Base-by-base conservation (phyloP, 345 rosid species). In the Lepidium didymum region DNA sequence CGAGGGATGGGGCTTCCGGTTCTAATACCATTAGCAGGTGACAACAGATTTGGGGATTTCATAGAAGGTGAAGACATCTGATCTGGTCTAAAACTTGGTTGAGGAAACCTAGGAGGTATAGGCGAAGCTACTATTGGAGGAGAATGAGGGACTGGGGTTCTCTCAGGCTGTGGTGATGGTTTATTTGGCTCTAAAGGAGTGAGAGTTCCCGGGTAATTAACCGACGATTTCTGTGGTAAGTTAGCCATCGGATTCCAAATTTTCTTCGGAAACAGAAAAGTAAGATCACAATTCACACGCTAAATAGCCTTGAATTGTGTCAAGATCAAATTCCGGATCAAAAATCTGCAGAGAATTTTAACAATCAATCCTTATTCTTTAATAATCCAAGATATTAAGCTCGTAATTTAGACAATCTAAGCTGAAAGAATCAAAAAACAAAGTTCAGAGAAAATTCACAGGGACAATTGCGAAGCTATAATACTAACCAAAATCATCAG, bases 1-100 rank as follows among this genome's bases (percentile, higher is more conserved):
- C 86, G 97, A 75, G 96, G 83, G 62, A 79, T 36, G 6, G 87
- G 81, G 67, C 91, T 87, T 13, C 89, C 96, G n/a, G 79, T 67
- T 77, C 75, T 83, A 36, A 82, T 77, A 29, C 91, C 97, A 77
- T 84, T 86, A 10, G 84, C 70, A 19, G 96, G 86, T 4, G 93
- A 86, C 63, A 80, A 21, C 43, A 87, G 21, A 73, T 63, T 81
- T 25, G 87, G 83, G 31, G 75, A 59, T 73, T 67, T 81, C 68
- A 81, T 62, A 0, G 88, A 77, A 40, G 93, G 91, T 11, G 91
- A 82, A 74, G 75, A 55, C 40, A 75, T 41, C 56, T 83, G 92
- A 73, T 88, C 91, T 33, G 77, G 90, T 46, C 84, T 90, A 43
- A 81, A 74, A 49, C 37, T 80, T 7, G 88, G 89, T 7, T 88